These are phyloP conservation scores for Kuraishia molischiana DNA, from an alignment of 805 yeast genomes.

Conservation along the genomic window DNA sequence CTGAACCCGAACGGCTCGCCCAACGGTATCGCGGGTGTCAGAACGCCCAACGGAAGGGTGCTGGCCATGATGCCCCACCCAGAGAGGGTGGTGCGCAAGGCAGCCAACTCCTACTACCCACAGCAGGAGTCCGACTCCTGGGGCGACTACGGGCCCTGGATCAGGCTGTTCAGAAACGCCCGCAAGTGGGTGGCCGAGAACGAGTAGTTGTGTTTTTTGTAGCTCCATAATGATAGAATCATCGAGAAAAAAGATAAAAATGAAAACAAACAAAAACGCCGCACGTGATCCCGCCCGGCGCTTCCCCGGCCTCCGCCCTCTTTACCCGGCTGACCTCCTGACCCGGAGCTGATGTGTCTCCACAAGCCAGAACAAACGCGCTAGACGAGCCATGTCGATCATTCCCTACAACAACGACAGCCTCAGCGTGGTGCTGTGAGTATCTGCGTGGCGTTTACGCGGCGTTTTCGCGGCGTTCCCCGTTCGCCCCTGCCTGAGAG, in stretches of 20 bases:
- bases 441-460: neutral
- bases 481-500: too few species aligned
- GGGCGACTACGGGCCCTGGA: slow-evolving; percentile 93
- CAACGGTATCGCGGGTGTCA: slow-evolving; percentile 85
- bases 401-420: slow-evolving; percentile 1
- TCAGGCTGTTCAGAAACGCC: slow-evolving; percentile 83
- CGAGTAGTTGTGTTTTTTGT: neutral
- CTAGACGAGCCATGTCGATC: neutral
- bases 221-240: neutral
- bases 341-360: too few species aligned
- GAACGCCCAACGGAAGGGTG: slow-evolving; percentile 87
- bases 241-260: neutral
- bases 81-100: slow-evolving; percentile 84
- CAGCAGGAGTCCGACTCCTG: slow-evolving; percentile 44
- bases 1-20: slow-evolving; percentile 96
- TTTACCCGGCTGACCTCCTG: too few species aligned
- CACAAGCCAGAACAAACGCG: too few species aligned
- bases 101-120: slow-evolving; percentile 89
- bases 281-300: neutral
- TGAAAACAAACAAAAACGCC: neutral
- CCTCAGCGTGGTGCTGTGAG: slow-evolving; percentile 3
- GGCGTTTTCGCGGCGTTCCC: too few species aligned
- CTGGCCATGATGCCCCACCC: slow-evolving; percentile 99
- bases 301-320: neutral
- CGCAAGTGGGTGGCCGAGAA: slow-evolving; percentile 71